These are phyloP conservation scores for Pseudogymnoascus sp. DNA, from an alignment of 2,329 filamentous ascomycete genomes.

Conservation along the genomic window DNA sequence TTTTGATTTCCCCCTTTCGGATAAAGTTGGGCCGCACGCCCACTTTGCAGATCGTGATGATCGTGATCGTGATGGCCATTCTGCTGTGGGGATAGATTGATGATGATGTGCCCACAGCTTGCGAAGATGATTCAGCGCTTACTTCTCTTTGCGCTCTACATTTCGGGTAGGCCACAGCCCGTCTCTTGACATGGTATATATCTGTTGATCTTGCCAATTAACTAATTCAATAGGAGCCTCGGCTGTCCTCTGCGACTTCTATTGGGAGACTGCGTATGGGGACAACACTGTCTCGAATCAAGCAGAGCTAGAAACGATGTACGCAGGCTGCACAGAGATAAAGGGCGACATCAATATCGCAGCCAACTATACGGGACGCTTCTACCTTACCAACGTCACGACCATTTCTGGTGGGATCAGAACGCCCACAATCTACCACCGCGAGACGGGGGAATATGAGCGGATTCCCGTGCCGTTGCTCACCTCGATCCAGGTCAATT, in stretches of 20 bases:
- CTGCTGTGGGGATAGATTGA: not conserved
- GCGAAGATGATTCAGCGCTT: not conserved
- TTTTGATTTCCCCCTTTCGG: not conserved
- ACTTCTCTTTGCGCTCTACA: not conserved
- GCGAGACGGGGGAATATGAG: too few relatives aligned
- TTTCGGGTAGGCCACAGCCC: not conserved
- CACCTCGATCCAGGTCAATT: not conserved
- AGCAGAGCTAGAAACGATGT: not conserved
- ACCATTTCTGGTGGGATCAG: not conserved
- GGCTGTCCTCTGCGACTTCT: not conserved
- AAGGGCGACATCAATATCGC: not conserved
- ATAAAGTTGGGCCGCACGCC: not conserved
- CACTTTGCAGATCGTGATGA: not conserved
- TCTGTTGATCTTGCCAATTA: not conserved
- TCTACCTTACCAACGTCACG: not conserved
- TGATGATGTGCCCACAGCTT: not conserved
- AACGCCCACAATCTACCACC: not conserved
- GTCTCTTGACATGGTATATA: not conserved
- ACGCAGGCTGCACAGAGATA: not conserved
- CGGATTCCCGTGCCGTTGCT: not conserved
- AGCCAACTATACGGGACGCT: not conserved
- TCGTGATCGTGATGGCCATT: not conserved
- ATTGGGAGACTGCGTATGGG: not conserved
- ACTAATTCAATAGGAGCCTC: not conserved
- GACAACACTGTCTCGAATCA: not conserved